These are phyloP conservation scores for Cornus suecica DNA, from an alignment of 148 eudicot species.

Conservation along the genomic window DNA sequence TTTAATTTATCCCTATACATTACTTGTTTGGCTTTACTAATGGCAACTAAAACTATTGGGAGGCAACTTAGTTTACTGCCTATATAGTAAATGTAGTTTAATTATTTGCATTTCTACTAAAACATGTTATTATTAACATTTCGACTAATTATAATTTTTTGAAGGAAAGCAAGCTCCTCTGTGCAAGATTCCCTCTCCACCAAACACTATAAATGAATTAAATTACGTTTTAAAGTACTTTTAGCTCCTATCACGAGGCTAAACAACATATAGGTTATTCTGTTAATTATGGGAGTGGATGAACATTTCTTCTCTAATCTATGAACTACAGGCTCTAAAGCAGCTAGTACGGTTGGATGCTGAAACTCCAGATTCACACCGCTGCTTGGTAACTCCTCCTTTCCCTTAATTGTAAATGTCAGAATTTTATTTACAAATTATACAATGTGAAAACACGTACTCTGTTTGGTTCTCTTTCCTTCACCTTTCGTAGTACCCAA, in stretches of 20 bases:
- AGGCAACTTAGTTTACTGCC: background rate
- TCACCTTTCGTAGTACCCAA: background rate
- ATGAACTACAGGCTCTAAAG: slow-evolving; percentile 73
- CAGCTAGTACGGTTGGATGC: slow-evolving; percentile 81
- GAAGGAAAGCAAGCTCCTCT: background rate
- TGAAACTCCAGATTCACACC: slow-evolving; percentile 76
- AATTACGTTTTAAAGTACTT: background rate
- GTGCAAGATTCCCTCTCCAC: background rate
- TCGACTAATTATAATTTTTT: background rate
- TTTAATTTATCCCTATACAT: background rate
- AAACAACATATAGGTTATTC: background rate
- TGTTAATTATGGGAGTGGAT: background rate
- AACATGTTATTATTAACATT: background rate
- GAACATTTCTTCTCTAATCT: slow-evolving; percentile 1
- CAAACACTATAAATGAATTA: background rate
- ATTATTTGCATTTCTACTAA: background rate
- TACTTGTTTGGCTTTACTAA: background rate
- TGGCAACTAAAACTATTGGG: background rate
- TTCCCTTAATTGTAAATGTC: background rate
- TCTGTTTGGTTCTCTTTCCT: background rate
- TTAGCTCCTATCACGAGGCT: background rate
- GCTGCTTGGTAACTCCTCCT: slow-evolving; percentile 71
- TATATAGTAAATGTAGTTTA: background rate
- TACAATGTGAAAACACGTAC: background rate
- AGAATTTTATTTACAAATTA: background rate